Base-by-base conservation (phyloP, 148 eudicot species). In the Camellia japonica region DNA sequence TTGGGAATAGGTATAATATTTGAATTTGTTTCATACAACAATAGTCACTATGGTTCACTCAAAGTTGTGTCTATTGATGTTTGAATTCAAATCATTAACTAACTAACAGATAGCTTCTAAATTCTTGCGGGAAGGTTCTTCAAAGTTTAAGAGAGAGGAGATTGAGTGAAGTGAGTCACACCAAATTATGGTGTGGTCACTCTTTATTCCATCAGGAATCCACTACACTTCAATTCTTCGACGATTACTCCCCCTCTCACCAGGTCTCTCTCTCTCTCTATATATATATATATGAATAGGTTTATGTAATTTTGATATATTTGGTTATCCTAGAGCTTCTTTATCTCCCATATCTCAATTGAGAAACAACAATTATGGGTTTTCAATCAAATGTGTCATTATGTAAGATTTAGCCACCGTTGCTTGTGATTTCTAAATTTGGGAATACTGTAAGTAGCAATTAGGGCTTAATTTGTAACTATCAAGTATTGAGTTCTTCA, bases 301-400 rank as follows among this genome's bases (percentile, higher is more conserved):
- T n/a, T 8, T 71, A 3, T 71, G 74, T 49, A 49, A 65, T 9
- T 12, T 6, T 1, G 4, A 3, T 0, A 18, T 7, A 70, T 55
- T 3, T 54, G n/a, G 2, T 3, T 23, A 9, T 8, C 18, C 12
- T 4, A 38, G 46, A 54, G 20, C 62, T 55, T 54, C 62, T 30
- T 61, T 55, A 52, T 73, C 62, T n/a, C n/a, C n/a, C n/a, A n/a
- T n/a, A n/a, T n/a, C n/a, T 13, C 76, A 38, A 54, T 72, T 72
- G 44, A 30, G 61, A 13, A 6, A 23, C 14, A 0, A 10, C 58
- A 49, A 10, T n/a, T n/a, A 15, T n/a, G 15, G 58, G 58, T n/a
- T 58, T 15, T 15, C 62, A 58, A 5, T 5, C 2, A 54, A 58
- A 1, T 58, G 62, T 5, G 3, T 58, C 3, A 2, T 9, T 58